A percentile compares a stretch with the other conserved stretches of the same genome.
phyloP scores from a whole-genome alignment of 257 asterid species.

The Nemophila menziesii region DNA sequence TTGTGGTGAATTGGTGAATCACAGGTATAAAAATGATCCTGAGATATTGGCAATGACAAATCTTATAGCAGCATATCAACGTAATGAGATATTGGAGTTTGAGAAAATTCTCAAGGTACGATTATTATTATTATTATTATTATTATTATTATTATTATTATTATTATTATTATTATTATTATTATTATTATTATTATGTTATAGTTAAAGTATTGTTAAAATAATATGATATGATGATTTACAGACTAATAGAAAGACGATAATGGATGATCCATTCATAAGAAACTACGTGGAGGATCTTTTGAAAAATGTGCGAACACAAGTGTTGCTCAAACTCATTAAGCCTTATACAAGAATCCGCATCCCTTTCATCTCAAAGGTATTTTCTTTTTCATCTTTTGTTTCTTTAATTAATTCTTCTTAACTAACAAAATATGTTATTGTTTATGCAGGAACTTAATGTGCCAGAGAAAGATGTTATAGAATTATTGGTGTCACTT shows the following conservation, averaged over 20 bases:
- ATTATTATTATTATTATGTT: too few relatives aligned
- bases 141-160: conserved; percentile 6
- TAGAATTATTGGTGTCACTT: conserved; percentile 80
- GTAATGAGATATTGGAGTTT: conserved; percentile 91
- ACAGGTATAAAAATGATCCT: conserved; percentile 87
- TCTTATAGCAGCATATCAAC: conserved; percentile 89
- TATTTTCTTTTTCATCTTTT: conserved; percentile 5
- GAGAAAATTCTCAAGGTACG: conserved; percentile 93
- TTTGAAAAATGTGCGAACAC: conserved; percentile 91
- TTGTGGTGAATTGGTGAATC: too few relatives aligned
- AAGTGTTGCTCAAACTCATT: conserved; percentile 91
- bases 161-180: conserved; percentile 5
- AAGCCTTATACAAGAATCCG: conserved; percentile 96
- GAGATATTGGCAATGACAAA: conserved; percentile 98
- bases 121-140: too few relatives aligned
- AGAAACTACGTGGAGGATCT: conserved; percentile 98
- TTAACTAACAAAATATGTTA: background rate
- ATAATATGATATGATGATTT: too few relatives aligned
- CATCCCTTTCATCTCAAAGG: conserved; percentile 94
- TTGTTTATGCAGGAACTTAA: conserved; percentile 73
- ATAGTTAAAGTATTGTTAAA: too few relatives aligned
- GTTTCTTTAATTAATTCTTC: background rate
- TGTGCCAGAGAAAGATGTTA: conserved; percentile 94
- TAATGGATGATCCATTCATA: conserved; percentile 96
- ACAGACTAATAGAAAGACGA: conserved; percentile 95